phyloP scores from a whole-genome alignment of 768 basidiomycete species.

The Agaricus blazei region DNA sequence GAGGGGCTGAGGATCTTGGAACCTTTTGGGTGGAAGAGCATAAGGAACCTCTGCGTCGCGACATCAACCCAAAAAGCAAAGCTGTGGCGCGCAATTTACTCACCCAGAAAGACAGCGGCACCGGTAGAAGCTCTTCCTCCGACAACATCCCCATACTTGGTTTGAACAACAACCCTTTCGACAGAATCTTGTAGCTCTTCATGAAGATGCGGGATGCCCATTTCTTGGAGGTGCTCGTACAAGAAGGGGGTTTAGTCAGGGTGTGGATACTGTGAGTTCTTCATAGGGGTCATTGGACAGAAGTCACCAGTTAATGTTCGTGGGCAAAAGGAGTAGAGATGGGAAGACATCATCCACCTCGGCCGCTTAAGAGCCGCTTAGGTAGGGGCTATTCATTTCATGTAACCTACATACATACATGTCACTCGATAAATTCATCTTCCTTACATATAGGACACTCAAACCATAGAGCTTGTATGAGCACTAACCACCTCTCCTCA shows the following conservation, averaged over 20 bases:
- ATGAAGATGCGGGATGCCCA: slow-evolving; percentile 37
- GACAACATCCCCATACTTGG: slow-evolving; percentile 48
- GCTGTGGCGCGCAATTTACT: slow-evolving; percentile 6
- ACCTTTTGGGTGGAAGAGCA: slow-evolving; percentile 59
- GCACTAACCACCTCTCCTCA: neutral
- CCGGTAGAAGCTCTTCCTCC: slow-evolving; percentile 61
- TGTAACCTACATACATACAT: neutral
- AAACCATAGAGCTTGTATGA: neutral
- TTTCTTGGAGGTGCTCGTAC: neutral
- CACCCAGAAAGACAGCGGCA: slow-evolving; percentile 61
- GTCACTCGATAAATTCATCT: neutral
- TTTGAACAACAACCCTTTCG: slow-evolving; percentile 43
- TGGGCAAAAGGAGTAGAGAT: neutral
- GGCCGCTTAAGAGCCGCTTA: neutral
- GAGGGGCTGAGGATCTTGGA: slow-evolving; percentile 56
- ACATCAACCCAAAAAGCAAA: neutral
- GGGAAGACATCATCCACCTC: neutral
- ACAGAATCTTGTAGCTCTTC: slow-evolving; percentile 45
- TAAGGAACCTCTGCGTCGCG: slow-evolving; percentile 60
- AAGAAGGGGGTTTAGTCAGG: neutral
- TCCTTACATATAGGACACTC: neutral
- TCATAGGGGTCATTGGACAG: neutral
- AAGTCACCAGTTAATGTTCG: neutral
- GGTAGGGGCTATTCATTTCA: neutral
- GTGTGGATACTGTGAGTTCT: neutral